Evolutionary conservation across 805 yeast species (phyloP).

Genomic region (Candida mattraensis): DNA sequence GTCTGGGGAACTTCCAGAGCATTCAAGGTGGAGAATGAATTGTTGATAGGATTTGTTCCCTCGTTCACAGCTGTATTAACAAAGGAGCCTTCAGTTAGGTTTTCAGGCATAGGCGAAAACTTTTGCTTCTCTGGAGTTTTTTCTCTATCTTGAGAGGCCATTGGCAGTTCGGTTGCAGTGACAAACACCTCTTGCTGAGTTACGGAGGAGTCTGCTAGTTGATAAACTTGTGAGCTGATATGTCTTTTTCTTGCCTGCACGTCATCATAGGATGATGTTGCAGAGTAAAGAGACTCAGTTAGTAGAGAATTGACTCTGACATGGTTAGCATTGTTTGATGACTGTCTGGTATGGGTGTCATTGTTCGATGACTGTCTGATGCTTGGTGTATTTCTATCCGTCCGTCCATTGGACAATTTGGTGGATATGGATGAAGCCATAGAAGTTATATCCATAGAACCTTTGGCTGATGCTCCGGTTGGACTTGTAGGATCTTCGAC

Average conservation of each 20-base stretch:
- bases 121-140: neutral
- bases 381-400: too few species aligned
- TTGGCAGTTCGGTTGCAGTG: conserved; percentile 39
- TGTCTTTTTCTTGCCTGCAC: conserved; percentile 4
- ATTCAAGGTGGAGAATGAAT: conserved; percentile 6
- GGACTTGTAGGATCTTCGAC: neutral
- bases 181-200: conserved; percentile 36
- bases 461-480: neutral
- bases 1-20: conserved; percentile 13
- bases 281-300: conserved; percentile 17
- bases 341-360: conserved; percentile 5
- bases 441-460: neutral
- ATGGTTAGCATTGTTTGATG: conserved; percentile 7
- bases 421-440: too few species aligned
- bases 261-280: conserved; percentile 16
- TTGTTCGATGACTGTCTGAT: too few species aligned
- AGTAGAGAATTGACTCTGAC: conserved; percentile 11
- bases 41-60: conserved; percentile 2
- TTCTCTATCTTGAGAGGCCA: neutral
- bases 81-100: neutral
- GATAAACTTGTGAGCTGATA: conserved; percentile 20
- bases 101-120: neutral
- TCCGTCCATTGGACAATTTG: too few species aligned
- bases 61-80: conserved; percentile 1
- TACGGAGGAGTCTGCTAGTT: conserved; percentile 27